These are phyloP conservation scores for Fusarium armeniacum DNA, from an alignment of 2,329 filamentous ascomycete genomes.

Conservation along the genomic window DNA sequence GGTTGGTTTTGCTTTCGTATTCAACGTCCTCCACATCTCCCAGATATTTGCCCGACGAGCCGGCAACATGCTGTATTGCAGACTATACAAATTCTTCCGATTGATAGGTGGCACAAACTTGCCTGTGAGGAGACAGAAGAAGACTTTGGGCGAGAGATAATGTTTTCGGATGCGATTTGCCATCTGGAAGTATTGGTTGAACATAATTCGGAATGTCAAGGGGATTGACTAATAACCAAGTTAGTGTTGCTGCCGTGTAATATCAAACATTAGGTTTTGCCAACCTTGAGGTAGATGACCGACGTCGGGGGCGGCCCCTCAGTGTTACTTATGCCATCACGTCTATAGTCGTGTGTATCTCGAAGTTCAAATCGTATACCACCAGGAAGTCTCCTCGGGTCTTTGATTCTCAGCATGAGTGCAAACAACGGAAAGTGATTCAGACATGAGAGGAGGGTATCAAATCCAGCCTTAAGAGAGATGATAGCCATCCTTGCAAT, in stretches of 20 bases:
- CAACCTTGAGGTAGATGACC: slow-evolving; percentile 87
- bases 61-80: slow-evolving; percentile 98
- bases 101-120: slow-evolving; percentile 96
- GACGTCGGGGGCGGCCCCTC: slow-evolving; percentile 75
- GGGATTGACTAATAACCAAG: slow-evolving; percentile 77
- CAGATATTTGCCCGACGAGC: slow-evolving; percentile 81
- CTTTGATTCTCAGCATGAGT: slow-evolving; percentile 94
- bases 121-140: slow-evolving; percentile 89
- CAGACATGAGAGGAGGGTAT: slow-evolving; percentile 91
- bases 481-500: slow-evolving; percentile 96
- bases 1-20: slow-evolving; percentile 62
- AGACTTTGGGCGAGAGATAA: slow-evolving; percentile 89
- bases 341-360: slow-evolving; percentile 72
- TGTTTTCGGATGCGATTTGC: slow-evolving; percentile 93
- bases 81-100: slow-evolving; percentile 91
- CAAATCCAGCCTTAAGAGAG: slow-evolving; percentile 88
- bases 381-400: slow-evolving; percentile 86
- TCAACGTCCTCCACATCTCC: slow-evolving; percentile 87
- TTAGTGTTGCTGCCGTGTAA: not conserved
- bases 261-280: slow-evolving; percentile 15
- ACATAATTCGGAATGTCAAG: slow-evolving; percentile 91
- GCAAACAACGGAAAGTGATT: slow-evolving; percentile 99
- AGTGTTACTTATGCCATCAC: slow-evolving; percentile 54
- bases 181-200: slow-evolving; percentile 97
- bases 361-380: slow-evolving; percentile 92